Conservation (phyloP, 352 stramenopile genomes). For the Peronosclerospora sorghi region DNA sequence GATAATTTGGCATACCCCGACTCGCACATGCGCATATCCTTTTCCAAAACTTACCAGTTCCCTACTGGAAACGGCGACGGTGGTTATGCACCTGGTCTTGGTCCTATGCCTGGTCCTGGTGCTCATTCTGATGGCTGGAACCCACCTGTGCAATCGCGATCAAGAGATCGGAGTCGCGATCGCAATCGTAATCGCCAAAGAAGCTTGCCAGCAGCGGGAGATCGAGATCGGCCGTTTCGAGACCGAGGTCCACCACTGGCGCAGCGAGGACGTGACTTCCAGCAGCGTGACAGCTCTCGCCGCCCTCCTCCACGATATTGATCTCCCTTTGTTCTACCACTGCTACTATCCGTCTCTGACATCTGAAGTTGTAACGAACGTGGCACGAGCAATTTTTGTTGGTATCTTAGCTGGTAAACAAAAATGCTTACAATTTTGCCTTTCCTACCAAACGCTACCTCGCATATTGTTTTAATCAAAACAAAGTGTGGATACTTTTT, state of each 20-base stretch:
- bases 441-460: neutral
- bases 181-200: slow-evolving; percentile 32
- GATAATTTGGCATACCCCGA: slow-evolving; percentile 68
- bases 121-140: slow-evolving; percentile 19
- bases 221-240: slow-evolving; percentile 24
- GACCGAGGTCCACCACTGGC: slow-evolving; percentile 19
- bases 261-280: slow-evolving; percentile 21
- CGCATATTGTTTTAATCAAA: too few relatives aligned
- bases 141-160: slow-evolving; percentile 11
- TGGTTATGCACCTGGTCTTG: slow-evolving; percentile 12
- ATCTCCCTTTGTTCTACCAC: slow-evolving; percentile 4
- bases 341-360: neutral
- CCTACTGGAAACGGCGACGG: slow-evolving; percentile 4
- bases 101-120: slow-evolving; percentile 17
- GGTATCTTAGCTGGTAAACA: slow-evolving; percentile 18
- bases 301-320: slow-evolving; percentile 24
- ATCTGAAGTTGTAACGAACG: slow-evolving; percentile 4
- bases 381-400: slow-evolving; percentile 1
- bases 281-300: slow-evolving; percentile 19
- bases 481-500: neutral
- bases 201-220: slow-evolving; percentile 7
- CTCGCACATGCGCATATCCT: slow-evolving; percentile 70
- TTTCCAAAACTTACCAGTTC: slow-evolving; percentile 58
- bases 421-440: slow-evolving; percentile 14
- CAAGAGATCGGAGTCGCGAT: slow-evolving; percentile 38